A percentile compares a stretch with the other conserved stretches of the same genome.
These are phyloP conservation scores for Podospora comata DNA, from an alignment of 495 filamentous ascomycete genomes.

Conservation along the genomic window DNA sequence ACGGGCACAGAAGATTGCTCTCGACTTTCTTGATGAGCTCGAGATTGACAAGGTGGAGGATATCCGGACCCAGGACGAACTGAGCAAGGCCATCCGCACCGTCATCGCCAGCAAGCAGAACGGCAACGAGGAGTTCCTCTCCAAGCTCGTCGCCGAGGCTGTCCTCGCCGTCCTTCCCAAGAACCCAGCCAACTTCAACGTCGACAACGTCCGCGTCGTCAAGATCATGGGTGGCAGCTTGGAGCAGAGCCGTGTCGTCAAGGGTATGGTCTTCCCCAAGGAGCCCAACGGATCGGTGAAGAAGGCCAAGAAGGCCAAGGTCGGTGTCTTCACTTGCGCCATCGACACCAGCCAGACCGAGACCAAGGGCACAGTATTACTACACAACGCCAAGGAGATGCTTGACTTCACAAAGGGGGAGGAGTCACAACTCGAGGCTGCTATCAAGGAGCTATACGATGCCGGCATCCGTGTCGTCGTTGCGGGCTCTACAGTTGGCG, in stretches of 20 bases:
- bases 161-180: constrained; percentile 93
- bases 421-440: constrained; percentile 81
- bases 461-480: constrained; percentile 89
- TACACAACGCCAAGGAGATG: constrained; percentile 98
- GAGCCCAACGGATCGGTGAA: constrained; percentile 88
- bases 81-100: constrained; percentile 93
- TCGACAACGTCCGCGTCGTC: constrained; percentile 97
- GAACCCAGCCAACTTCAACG: constrained; percentile 98
- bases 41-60: constrained; percentile 88
- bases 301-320: constrained; percentile 88
- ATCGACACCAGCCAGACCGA: constrained; percentile 96
- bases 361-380: constrained; percentile 98
- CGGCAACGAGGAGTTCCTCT: constrained; percentile 84
- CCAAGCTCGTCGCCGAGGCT: constrained; percentile 84
- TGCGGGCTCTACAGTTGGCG: constrained; percentile 86
- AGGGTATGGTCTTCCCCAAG: constrained; percentile 96
- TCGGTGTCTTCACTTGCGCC: constrained; percentile 93
- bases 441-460: constrained; percentile 93
- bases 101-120: constrained; percentile 96
- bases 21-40: constrained; percentile 82
- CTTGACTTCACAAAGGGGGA: constrained; percentile 97
- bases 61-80: constrained; percentile 69
- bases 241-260: constrained; percentile 89
- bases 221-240: constrained; percentile 99
- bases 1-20: constrained; percentile 82